These are phyloP conservation scores for Guadua angustifolia DNA, from an alignment of 176 grass and related monocot species.

Conservation along the genomic window DNA sequence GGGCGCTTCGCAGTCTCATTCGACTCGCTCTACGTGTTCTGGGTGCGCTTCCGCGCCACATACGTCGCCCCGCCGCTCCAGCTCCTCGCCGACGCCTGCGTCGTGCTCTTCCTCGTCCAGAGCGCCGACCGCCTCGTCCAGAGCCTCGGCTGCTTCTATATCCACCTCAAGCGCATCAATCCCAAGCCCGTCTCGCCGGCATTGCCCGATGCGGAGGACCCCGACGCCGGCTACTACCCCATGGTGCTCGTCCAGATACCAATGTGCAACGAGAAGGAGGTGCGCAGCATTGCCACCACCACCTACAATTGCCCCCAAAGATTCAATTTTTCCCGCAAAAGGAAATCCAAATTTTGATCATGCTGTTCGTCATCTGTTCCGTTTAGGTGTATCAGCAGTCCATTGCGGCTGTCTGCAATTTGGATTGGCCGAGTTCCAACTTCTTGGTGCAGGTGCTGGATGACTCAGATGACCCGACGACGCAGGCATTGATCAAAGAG, in stretches of 20 bases:
- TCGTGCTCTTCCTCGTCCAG: constrained; percentile 87
- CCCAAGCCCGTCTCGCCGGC: constrained; percentile 31
- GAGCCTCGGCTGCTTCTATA: constrained; percentile 81
- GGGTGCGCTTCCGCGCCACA: constrained; percentile 62
- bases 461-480: constrained; percentile 72
- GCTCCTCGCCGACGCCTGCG: constrained; percentile 73
- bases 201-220: constrained; percentile 52
- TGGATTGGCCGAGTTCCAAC: constrained; percentile 89
- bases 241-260: constrained; percentile 96
- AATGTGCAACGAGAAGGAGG: constrained; percentile 99
- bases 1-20: background rate
- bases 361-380: background rate
- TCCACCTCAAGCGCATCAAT: constrained; percentile 63
- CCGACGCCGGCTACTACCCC: constrained; percentile 57
- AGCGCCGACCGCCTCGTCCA: constrained; percentile 78
- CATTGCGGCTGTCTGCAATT: constrained; percentile 74
- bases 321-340: background rate
- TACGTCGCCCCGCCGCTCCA: constrained; percentile 82
- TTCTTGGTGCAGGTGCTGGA: constrained; percentile 89
- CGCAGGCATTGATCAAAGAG: constrained; percentile 67
- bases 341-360: background rate
- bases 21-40: constrained; percentile 55
- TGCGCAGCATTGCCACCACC: constrained; percentile 20
- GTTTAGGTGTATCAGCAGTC: constrained; percentile 85
- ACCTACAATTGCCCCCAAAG: background rate